These are phyloP conservation scores for Trichoderma virens DNA, from an alignment of 495 filamentous ascomycete genomes.

Conservation along the genomic window DNA sequence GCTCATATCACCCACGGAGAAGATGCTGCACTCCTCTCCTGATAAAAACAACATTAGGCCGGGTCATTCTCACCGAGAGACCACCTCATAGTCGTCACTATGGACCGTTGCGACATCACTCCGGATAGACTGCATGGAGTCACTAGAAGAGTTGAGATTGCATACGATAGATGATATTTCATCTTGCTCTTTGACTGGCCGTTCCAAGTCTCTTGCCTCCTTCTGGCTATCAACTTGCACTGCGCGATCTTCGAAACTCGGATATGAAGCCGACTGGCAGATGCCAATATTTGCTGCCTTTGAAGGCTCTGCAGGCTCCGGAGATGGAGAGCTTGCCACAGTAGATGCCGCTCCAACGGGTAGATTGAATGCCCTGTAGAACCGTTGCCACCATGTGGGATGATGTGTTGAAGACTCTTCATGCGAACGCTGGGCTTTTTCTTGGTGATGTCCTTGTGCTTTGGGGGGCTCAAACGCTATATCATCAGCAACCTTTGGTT, in stretches of 20 bases:
- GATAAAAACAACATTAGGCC: background rate
- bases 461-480: background rate
- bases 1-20: background rate
- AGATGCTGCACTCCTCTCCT: background rate
- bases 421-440: background rate
- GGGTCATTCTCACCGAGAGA: background rate
- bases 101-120: slow-evolving; percentile 6
- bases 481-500: background rate
- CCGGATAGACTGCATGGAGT: background rate
- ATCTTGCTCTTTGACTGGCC: background rate
- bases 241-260: background rate
- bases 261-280: background rate
- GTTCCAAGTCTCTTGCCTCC: background rate
- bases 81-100: slow-evolving; percentile 7
- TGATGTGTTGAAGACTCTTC: background rate
- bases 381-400: slow-evolving; percentile 6
- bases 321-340: slow-evolving; percentile 7
- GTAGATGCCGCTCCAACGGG: slow-evolving; percentile 9
- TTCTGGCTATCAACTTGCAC: background rate
- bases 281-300: background rate
- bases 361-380: background rate
- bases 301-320: background rate
- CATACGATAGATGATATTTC: background rate
- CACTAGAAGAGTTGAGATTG: background rate
- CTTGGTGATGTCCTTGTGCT: background rate